Percentiles rank a stretch among this genome's conserved stretches.
Conservation (phyloP, 768 basidiomycete genomes). For the Lactifluus rugatus region DNA sequence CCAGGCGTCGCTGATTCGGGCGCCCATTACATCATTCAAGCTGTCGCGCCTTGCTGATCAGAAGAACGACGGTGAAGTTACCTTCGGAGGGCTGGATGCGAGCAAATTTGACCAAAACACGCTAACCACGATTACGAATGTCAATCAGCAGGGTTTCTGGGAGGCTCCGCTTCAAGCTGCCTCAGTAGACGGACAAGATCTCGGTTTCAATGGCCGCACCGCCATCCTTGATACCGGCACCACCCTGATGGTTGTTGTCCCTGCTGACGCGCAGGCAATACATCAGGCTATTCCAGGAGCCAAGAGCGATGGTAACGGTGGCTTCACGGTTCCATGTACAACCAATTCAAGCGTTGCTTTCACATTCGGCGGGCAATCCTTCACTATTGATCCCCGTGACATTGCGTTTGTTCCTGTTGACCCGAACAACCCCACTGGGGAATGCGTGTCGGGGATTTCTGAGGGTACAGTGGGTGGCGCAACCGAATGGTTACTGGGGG, state of each 20-base stretch:
- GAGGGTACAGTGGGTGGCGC: conserved; percentile 49
- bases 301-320: conserved; percentile 36
- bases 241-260: conserved; percentile 35
- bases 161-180: conserved; percentile 51
- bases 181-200: conserved; percentile 45
- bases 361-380: conserved; percentile 46
- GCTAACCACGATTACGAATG: conserved; percentile 50
- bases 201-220: conserved; percentile 49
- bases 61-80: conserved; percentile 68
- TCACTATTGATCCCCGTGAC: conserved; percentile 58
- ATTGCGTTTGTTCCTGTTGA: conserved; percentile 48
- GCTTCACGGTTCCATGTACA: conserved; percentile 59
- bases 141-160: conserved; percentile 71
- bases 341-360: conserved; percentile 43
- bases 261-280: conserved; percentile 42
- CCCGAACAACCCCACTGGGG: conserved; percentile 42
- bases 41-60: conserved; percentile 64
- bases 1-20: conserved; percentile 45
- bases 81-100: conserved; percentile 66
- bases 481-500: conserved; percentile 63
- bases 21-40: conserved; percentile 70
- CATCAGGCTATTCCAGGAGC: conserved; percentile 51
- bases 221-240: conserved; percentile 53
- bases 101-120: conserved; percentile 55
- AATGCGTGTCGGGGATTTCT: conserved; percentile 64